Percentiles rank a stretch among this genome's conserved stretches.
Evolutionary conservation across 2,329 filamentous ascomycete species (phyloP).

Genomic region (Leptographium galeiforme): DNA sequence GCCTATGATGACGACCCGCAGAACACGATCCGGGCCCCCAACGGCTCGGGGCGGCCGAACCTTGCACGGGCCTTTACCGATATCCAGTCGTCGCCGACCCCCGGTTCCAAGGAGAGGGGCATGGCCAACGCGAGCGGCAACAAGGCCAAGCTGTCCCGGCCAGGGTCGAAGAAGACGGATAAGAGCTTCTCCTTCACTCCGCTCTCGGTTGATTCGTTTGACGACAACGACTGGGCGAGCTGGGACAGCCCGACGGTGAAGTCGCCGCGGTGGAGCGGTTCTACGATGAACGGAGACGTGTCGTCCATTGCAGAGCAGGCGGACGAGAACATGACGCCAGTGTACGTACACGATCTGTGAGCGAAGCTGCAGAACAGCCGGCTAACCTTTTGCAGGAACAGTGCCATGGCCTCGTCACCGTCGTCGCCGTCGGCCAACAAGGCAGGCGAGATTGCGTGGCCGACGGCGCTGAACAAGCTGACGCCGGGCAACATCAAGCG

Average conservation of each 20-base stretch:
- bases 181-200: conserved; percentile 50
- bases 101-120: background rate
- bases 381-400: conserved; percentile 1
- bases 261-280: conserved; percentile 50
- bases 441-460: conserved; percentile 42
- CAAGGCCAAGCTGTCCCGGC: conserved; percentile 2
- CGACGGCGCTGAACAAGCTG: conserved; percentile 58
- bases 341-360: conserved; percentile 26
- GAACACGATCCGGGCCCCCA: conserved; percentile 32
- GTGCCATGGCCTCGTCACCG: conserved; percentile 1
- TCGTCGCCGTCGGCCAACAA: conserved; percentile 19
- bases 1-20: conserved; percentile 16
- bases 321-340: conserved; percentile 30
- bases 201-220: conserved; percentile 39
- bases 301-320: conserved; percentile 30
- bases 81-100: conserved; percentile 16
- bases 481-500: conserved; percentile 65
- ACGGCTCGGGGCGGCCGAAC: conserved; percentile 24
- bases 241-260: conserved; percentile 43
- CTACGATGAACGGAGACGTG: conserved; percentile 37
- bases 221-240: conserved; percentile 52
- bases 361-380: background rate
- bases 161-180: conserved; percentile 23
- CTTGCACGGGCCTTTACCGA: conserved; percentile 26
- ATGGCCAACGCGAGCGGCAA: background rate